phyloP scores from a whole-genome alignment of 1,284 basidiomycete genomes.

The Puccinia triticina region DNA sequence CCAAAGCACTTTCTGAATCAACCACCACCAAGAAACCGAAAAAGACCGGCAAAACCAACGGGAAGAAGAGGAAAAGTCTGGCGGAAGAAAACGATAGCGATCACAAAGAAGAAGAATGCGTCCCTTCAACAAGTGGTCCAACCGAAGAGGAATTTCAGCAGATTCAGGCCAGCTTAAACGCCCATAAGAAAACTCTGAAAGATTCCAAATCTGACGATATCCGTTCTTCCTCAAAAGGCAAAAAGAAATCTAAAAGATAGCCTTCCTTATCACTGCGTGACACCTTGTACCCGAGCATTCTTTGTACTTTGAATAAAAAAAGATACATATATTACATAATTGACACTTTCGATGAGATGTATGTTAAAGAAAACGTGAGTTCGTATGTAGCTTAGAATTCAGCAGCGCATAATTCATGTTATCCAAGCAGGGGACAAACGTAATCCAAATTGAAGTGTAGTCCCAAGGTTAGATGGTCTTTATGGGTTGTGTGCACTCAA shows the following conservation, averaged over 20 bases:
- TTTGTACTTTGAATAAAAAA: neutral
- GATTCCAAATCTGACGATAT: neutral
- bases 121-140: neutral
- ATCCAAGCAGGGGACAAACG: too few relatives aligned
- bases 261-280: neutral
- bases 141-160: conserved; percentile 47
- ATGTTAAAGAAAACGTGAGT: too few relatives aligned
- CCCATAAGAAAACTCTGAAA: conserved; percentile 10
- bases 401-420: too few relatives aligned
- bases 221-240: neutral
- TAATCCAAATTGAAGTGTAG: too few relatives aligned
- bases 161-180: conserved; percentile 25
- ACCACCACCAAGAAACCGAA: neutral
- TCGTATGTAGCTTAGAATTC: too few relatives aligned
- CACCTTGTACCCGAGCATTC: neutral
- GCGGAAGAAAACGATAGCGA: neutral
- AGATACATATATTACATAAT: too few relatives aligned
- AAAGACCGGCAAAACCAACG: neutral
- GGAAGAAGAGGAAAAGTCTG: conserved; percentile 13
- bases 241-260: neutral
- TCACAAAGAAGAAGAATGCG: neutral
- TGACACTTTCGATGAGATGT: too few relatives aligned
- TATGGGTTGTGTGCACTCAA: too few relatives aligned
- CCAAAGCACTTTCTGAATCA: conserved; percentile 24
- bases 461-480: too few relatives aligned